These are phyloP conservation scores for Mariannaea elegans DNA, from an alignment of 2,329 filamentous ascomycete species.

Conservation along the genomic window DNA sequence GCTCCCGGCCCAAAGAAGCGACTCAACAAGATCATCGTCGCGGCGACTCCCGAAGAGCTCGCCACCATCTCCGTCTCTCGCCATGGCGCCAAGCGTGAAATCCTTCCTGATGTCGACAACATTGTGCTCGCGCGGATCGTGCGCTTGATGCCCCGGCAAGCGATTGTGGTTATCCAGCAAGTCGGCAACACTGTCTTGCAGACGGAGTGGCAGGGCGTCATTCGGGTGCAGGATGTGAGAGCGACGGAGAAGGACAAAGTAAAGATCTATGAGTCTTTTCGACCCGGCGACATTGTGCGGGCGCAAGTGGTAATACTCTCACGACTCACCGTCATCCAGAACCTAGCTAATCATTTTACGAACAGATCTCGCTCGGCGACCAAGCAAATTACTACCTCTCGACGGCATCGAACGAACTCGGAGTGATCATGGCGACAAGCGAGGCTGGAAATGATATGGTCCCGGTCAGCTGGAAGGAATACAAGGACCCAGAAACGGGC, in stretches of 20 bases:
- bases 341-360: conserved; percentile 14
- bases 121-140: conserved; percentile 86
- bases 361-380: conserved; percentile 85
- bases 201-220: conserved; percentile 85
- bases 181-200: conserved; percentile 77
- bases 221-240: conserved; percentile 89
- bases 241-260: conserved; percentile 97
- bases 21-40: conserved; percentile 66
- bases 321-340: neutral
- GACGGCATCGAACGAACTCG: conserved; percentile 89
- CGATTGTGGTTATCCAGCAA: conserved; percentile 85
- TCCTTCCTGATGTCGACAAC: conserved; percentile 83
- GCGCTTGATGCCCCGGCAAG: conserved; percentile 85
- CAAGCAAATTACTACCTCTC: conserved; percentile 96
- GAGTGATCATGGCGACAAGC: conserved; percentile 91
- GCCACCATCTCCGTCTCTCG: conserved; percentile 66
- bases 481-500: conserved; percentile 83
- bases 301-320: conserved; percentile 74
- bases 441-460: conserved; percentile 91
- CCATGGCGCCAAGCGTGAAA: conserved; percentile 66
- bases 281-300: conserved; percentile 90
- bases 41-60: conserved; percentile 53
- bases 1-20: conserved; percentile 64
- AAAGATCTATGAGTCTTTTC: conserved; percentile 88
- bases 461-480: conserved; percentile 95